phyloP scores from a whole-genome alignment of 257 asterid genomes.

The Solanum okadae region DNA sequence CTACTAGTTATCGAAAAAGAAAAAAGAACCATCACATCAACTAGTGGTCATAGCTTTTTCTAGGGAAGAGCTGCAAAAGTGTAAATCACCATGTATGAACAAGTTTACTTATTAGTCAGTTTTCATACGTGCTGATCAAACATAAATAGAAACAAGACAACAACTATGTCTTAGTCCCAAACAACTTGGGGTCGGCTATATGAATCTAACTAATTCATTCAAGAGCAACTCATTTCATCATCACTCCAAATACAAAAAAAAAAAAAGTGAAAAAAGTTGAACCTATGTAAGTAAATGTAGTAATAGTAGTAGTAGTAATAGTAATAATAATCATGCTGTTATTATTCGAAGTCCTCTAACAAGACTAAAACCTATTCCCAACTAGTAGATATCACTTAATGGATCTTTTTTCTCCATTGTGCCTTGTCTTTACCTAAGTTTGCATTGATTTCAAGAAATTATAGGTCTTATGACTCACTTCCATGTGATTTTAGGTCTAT shows the following conservation, averaged over 20 bases:
- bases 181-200: background rate
- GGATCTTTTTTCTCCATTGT: background rate
- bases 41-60: background rate
- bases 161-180: background rate
- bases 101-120: background rate
- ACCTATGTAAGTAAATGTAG: background rate
- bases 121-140: background rate
- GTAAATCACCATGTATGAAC: background rate
- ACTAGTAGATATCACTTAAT: background rate
- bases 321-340: background rate
- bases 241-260: background rate
- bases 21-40: background rate
- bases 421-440: background rate
- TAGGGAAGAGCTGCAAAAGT: background rate
- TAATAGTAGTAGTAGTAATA: background rate
- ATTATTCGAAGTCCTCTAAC: background rate
- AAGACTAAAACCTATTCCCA: background rate
- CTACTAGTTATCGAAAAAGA: background rate
- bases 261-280: background rate
- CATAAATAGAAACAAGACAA: background rate
- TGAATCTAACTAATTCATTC: background rate
- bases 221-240: background rate
- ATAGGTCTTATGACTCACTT: background rate
- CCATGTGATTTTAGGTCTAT: background rate
- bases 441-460: background rate